These are phyloP conservation scores for Ganoderma boninense DNA, from an alignment of 1,284 basidiomycete species.

Conservation along the genomic window DNA sequence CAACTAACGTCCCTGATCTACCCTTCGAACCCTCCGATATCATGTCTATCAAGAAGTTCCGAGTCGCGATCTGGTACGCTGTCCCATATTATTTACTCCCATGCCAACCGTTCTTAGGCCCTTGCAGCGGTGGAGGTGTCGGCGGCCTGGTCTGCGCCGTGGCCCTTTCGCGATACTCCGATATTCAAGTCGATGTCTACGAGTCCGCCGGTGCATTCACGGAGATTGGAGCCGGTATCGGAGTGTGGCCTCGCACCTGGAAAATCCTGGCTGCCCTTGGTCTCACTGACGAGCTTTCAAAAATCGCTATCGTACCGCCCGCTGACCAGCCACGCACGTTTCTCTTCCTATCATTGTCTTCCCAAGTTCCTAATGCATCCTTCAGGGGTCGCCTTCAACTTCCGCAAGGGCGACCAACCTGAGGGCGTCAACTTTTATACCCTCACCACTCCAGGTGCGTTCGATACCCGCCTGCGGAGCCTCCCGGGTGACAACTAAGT, in stretches of 20 bases:
- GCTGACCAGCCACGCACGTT: constrained; percentile 33
- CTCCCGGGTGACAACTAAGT: constrained; percentile 4
- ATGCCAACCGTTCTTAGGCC: not conserved
- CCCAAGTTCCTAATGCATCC: constrained; percentile 25
- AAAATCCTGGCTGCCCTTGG: constrained; percentile 43
- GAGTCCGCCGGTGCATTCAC: constrained; percentile 46
- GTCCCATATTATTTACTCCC: constrained; percentile 8
- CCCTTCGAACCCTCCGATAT: not conserved
- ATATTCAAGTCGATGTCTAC: constrained; percentile 49
- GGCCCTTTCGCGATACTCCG: constrained; percentile 42
- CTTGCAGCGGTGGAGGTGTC: constrained; percentile 47
- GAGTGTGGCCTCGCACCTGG: constrained; percentile 47
- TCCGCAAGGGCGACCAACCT: constrained; percentile 45
- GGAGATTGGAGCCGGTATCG: constrained; percentile 48
- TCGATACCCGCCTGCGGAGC: not conserved
- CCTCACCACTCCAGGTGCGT: constrained; percentile 43
- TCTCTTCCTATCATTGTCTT: not conserved
- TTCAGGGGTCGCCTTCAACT: constrained; percentile 37
- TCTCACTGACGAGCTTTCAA: constrained; percentile 39
- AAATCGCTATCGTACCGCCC: constrained; percentile 36
- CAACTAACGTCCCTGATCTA: constrained; percentile 10
- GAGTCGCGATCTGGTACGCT: constrained; percentile 42
- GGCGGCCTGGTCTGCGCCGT: constrained; percentile 49
- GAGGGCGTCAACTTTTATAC: constrained; percentile 41
- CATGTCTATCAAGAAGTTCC: constrained; percentile 34